Base-by-base conservation (phyloP, 768 basidiomycete species). In the Boletus rubroflammeus region DNA sequence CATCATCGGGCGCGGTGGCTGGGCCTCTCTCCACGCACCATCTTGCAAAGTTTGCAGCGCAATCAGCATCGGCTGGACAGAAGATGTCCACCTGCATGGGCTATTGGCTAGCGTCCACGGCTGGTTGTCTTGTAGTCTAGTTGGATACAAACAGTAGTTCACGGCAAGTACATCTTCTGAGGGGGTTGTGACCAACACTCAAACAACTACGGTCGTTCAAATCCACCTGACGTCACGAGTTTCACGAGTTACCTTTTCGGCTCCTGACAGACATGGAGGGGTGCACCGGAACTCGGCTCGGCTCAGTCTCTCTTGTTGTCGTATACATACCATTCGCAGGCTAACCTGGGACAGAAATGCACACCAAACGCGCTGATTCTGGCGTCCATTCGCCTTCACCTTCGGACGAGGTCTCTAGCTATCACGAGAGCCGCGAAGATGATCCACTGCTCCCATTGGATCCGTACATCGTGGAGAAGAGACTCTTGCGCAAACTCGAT, bases 401-500 rank as follows among this genome's bases (percentile, higher is more conserved):
- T 31, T 29, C 49, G 34, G 56, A 64, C 23, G 54, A 44, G 13
- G 15, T 11, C 23, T 32, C 49, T 8, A n/a, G 21, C 35, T 25
- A 29, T 51, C 40, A 44, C 21, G 58, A 53, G 15, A 32, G 36
- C 41, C 45, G 23, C 10, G 60, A 67, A 55, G 57, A 49, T 9
- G 63, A 66, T 17, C 59, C 51, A 28, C 64, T 62, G 38, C 65
- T 60, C 42, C 56, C 49, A 29, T 59, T 47, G 25, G 60, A 59
- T 17, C 46, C 60, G 19, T 48, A 17, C 26, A 55, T 49, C 11
- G 79, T 80, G 47, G 86, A 88, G 65, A 73, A 64, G 54, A 68
- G 61, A 25, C 76, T 90, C 2, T 73, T 89, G 21, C 76, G 80
- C 62, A 88, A 86, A 62, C 73, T 90, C 47, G 88, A 90, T 61